Evolutionary conservation across 345 rosid species (phyloP).

Genomic region (Hypericum androsaemum): DNA sequence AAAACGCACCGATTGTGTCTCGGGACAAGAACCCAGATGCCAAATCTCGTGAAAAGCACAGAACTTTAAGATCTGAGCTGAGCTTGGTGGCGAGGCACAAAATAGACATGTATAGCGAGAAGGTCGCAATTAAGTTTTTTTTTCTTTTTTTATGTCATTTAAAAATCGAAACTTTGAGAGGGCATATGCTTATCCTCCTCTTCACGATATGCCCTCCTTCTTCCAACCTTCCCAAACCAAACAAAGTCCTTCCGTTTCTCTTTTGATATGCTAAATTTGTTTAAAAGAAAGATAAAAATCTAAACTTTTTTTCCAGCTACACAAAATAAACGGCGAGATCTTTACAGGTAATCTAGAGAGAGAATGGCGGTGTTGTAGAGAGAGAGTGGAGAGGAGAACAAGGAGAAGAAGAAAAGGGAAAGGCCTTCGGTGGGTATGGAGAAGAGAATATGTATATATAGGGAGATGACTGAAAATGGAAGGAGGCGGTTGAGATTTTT

Average conservation of each 20-base stretch:
- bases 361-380: too few species aligned
- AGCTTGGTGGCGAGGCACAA: conserved; percentile 26
- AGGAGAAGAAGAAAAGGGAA: conserved; percentile 11
- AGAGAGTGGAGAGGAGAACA: neutral
- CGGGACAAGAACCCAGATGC: conserved; percentile 47
- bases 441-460: conserved; percentile 29
- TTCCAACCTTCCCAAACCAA: neutral
- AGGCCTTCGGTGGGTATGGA: conserved; percentile 9
- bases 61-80: conserved; percentile 57
- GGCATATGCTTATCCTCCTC: conserved; percentile 49
- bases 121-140: too few species aligned
- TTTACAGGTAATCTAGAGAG: too few species aligned
- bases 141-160: too few species aligned
- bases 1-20: conserved; percentile 49
- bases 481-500: conserved; percentile 5
- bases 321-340: too few species aligned
- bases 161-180: too few species aligned
- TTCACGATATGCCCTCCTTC: conserved; percentile 27
- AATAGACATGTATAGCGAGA: conserved; percentile 34
- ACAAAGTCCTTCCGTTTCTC: too few species aligned
- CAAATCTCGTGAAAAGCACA: conserved; percentile 37
- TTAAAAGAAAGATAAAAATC: too few species aligned
- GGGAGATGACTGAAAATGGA: conserved; percentile 20
- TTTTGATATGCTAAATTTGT: too few species aligned
- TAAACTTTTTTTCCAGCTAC: too few species aligned